Evolutionary conservation across 805 yeast genomes (phyloP).

Genomic region (Barnettozyma sucrosica): DNA sequence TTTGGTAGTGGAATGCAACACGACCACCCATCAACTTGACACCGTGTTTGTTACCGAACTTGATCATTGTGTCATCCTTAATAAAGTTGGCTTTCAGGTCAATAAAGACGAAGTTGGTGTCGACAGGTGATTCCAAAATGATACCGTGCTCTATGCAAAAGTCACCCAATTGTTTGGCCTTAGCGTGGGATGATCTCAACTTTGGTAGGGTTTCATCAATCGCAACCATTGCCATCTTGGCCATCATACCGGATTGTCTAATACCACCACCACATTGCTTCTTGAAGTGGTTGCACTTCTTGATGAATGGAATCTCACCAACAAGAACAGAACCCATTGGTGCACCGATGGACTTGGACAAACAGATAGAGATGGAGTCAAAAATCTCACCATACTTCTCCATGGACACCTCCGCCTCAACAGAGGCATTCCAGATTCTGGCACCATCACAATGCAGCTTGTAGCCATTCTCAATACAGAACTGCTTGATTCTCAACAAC

Average conservation of each 20-base stretch:
- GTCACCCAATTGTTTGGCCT: conserved; percentile 45
- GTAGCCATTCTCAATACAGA: conserved; percentile 57
- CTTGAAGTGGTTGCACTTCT: conserved; percentile 75
- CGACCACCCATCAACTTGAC: conserved; percentile 68
- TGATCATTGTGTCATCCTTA: conserved; percentile 48
- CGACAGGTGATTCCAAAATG: conserved; percentile 63
- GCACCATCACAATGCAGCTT: conserved; percentile 90
- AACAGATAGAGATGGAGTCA: conserved; percentile 85
- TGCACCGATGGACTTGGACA: conserved; percentile 88
- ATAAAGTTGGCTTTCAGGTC: conserved; percentile 45
- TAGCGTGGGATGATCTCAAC: conserved; percentile 40
- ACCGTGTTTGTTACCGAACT: conserved; percentile 51
- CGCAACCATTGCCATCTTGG: conserved; percentile 77
- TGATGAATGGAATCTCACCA: conserved; percentile 52
- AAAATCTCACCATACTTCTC: conserved; percentile 68
- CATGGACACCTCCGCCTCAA: conserved; percentile 49
- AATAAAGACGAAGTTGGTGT: conserved; percentile 78
- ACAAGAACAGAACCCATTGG: conserved; percentile 89
- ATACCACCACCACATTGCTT: conserved; percentile 94
- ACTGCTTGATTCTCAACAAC: conserved; percentile 60
- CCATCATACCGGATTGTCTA: conserved; percentile 78
- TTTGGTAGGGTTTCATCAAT: conserved; percentile 60
- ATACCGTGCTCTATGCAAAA: conserved; percentile 51
- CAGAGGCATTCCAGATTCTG: conserved; percentile 84
- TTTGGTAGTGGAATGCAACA: conserved; percentile 76